Percentiles rank a stretch among this genome's conserved stretches.
Evolutionary conservation across 2,329 filamentous ascomycete species (phyloP).

Genomic region (Alternaria triticimaculans): DNA sequence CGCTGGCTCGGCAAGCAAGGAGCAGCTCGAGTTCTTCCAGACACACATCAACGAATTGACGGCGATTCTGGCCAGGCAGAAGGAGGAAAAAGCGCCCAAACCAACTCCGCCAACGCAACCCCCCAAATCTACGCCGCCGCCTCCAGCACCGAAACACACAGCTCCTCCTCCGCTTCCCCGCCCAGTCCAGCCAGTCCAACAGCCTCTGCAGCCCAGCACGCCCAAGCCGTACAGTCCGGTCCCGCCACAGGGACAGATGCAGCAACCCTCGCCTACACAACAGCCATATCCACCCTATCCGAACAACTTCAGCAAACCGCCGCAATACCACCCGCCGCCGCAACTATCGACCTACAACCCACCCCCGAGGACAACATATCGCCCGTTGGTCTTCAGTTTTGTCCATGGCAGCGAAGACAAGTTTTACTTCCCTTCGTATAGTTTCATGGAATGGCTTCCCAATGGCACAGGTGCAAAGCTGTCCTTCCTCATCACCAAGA

Average conservation of each 20-base stretch:
- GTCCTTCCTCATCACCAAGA: constrained; percentile 79
- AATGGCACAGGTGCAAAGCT: constrained; percentile 69
- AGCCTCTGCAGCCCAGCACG: constrained; percentile 11
- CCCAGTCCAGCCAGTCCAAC: constrained; percentile 22
- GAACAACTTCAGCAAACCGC: constrained; percentile 30
- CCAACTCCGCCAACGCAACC: constrained; percentile 23
- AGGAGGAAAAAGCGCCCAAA: constrained; percentile 38
- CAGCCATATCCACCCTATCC: constrained; percentile 28
- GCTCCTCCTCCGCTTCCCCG: constrained; percentile 21
- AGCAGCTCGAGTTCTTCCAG: constrained; percentile 78
- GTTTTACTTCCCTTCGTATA: constrained; percentile 79
- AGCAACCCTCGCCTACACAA: constrained; percentile 26
- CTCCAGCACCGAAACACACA: constrained; percentile 17
- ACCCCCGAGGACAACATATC: constrained; percentile 53
- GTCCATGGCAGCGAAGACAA: constrained; percentile 66
- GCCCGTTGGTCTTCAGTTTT: constrained; percentile 49
- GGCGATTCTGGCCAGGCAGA: constrained; percentile 52
- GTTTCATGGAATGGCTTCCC: constrained; percentile 74
- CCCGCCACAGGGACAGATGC: constrained; percentile 16
- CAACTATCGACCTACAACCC: constrained; percentile 43
- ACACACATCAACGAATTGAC: constrained; percentile 82
- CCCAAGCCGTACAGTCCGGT: constrained; percentile 12
- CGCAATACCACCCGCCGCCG: constrained; percentile 31
- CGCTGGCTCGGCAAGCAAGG: constrained; percentile 72
- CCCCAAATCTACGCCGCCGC: constrained; percentile 16